A percentile compares a stretch with the other conserved stretches of the same genome.
phyloP scores from a whole-genome alignment of 192 early-diverging fungal genomes.

The Backusella tuberculispora region DNA sequence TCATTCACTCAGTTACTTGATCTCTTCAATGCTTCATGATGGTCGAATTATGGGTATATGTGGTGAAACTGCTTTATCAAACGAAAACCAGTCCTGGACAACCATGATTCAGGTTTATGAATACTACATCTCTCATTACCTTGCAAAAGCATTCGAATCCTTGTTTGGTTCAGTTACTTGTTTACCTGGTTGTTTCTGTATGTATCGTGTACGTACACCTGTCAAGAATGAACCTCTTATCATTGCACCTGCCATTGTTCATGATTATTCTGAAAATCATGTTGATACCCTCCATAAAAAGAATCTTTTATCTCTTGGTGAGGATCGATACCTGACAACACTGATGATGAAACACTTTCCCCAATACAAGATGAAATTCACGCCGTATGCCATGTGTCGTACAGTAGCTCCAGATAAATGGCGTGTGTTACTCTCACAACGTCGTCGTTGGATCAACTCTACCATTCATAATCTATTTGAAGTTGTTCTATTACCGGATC shows the following conservation, averaged over 20 bases:
- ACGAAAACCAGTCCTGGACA: conserved; percentile 90
- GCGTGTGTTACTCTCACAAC: conserved; percentile 88
- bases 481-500: conserved; percentile 79
- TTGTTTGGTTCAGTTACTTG: conserved; percentile 83
- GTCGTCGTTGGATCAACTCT: conserved; percentile 99
- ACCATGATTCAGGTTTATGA: conserved; percentile 98
- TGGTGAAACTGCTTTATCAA: conserved; percentile 90
- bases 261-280: conserved; percentile 87
- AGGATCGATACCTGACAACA: conserved; percentile 97
- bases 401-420: conserved; percentile 93
- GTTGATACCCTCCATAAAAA: conserved; percentile 98
- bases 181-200: conserved; percentile 85
- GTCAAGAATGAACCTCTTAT: conserved; percentile 76
- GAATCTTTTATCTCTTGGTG: conserved; percentile 94
- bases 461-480: conserved; percentile 96
- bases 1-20: conserved; percentile 87
- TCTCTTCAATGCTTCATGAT: conserved; percentile 83
- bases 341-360: conserved; percentile 98
- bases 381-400: conserved; percentile 84
- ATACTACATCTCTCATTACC: conserved; percentile 91
- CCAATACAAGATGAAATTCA: conserved; percentile 91
- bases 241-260: conserved; percentile 76
- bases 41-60: conserved; percentile 86
- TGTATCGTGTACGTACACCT: conserved; percentile 78
- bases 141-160: conserved; percentile 88